phyloP scores from a whole-genome alignment of 2,329 filamentous ascomycete species.

The Thelonectria olida region DNA sequence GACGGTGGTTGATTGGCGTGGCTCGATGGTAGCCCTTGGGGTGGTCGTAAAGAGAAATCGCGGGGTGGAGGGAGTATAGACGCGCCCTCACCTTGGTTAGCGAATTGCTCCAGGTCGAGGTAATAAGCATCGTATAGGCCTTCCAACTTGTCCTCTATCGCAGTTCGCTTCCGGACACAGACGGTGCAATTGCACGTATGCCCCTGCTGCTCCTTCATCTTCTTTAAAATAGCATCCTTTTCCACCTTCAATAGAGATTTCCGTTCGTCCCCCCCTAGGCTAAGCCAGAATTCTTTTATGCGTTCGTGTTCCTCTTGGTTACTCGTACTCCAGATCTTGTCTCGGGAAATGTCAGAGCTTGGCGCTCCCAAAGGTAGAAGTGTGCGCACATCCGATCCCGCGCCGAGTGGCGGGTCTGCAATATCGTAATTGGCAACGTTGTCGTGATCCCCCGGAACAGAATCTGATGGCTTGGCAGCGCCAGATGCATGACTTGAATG shows the following conservation, averaged over 20 bases:
- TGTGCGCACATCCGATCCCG: too few relatives aligned
- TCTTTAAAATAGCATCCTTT: slow-evolving; percentile 96
- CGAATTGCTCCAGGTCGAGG: slow-evolving; percentile 96
- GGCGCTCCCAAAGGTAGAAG: too few relatives aligned
- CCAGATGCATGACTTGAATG: slow-evolving; percentile 48
- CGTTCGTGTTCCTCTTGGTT: slow-evolving; percentile 94
- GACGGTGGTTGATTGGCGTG: slow-evolving; percentile 74
- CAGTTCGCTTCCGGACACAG: slow-evolving; percentile 93
- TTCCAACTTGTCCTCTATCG: slow-evolving; percentile 97
- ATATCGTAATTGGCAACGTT: too few relatives aligned
- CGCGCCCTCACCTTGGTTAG: slow-evolving; percentile 79
- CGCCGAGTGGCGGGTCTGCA: too few relatives aligned
- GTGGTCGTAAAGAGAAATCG: slow-evolving; percentile 68
- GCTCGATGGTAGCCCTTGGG: slow-evolving; percentile 65
- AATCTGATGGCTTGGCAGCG: slow-evolving; percentile 36
- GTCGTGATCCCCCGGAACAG: too few relatives aligned
- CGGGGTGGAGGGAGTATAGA: slow-evolving; percentile 62
- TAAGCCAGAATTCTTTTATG: slow-evolving; percentile 98
- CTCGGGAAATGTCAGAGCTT: slow-evolving; percentile 71
- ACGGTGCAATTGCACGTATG: slow-evolving; percentile 98
- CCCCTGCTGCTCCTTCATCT: slow-evolving; percentile 99
- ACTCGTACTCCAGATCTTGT: slow-evolving; percentile 97
- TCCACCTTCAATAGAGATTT: slow-evolving; percentile 97
- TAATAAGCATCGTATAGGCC: slow-evolving; percentile 99
- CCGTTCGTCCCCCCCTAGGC: slow-evolving; percentile 90